phyloP scores from a whole-genome alignment of 768 basidiomycete genomes.

The Suillus hirtellus region DNA sequence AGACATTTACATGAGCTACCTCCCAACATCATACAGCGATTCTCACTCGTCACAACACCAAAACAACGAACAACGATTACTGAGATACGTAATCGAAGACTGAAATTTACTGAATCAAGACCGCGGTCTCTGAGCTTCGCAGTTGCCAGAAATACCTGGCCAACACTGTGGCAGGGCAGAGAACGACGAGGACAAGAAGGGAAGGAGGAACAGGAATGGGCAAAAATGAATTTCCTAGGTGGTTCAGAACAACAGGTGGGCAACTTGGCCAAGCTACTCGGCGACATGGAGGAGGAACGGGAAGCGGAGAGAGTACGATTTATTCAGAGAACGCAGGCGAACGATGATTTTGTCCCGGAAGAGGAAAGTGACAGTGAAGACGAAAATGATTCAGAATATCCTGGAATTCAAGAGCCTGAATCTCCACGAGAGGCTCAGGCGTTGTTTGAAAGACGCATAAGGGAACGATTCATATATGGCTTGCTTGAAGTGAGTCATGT shows the following conservation, averaged over 20 bases:
- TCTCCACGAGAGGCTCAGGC: slow-evolving; percentile 49
- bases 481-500: slow-evolving; percentile 57
- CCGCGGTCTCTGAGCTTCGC: slow-evolving; percentile 58
- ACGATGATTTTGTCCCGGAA: slow-evolving; percentile 59
- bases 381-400: slow-evolving; percentile 23
- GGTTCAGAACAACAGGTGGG: slow-evolving; percentile 58
- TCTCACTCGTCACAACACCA: slow-evolving; percentile 49
- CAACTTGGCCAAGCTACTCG: slow-evolving; percentile 65
- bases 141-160: slow-evolving; percentile 60
- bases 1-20: slow-evolving; percentile 63
- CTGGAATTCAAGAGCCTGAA: slow-evolving; percentile 32
- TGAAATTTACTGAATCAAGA: slow-evolving; percentile 56
- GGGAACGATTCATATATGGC: slow-evolving; percentile 75
- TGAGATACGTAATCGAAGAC: slow-evolving; percentile 69
- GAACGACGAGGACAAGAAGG: slow-evolving; percentile 50
- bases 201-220: slow-evolving; percentile 73
- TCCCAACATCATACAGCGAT: slow-evolving; percentile 53
- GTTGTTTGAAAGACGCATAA: slow-evolving; percentile 60
- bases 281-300: slow-evolving; percentile 77
- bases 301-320: slow-evolving; percentile 60
- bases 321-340: slow-evolving; percentile 42
- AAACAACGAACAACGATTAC: slow-evolving; percentile 66
- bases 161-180: slow-evolving; percentile 63
- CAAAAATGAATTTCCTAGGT: slow-evolving; percentile 60
- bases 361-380: slow-evolving; percentile 55